These are phyloP conservation scores for Besnoitia besnoiti DNA, from an alignment of 169 alveolate genomes.

Conservation along the genomic window DNA sequence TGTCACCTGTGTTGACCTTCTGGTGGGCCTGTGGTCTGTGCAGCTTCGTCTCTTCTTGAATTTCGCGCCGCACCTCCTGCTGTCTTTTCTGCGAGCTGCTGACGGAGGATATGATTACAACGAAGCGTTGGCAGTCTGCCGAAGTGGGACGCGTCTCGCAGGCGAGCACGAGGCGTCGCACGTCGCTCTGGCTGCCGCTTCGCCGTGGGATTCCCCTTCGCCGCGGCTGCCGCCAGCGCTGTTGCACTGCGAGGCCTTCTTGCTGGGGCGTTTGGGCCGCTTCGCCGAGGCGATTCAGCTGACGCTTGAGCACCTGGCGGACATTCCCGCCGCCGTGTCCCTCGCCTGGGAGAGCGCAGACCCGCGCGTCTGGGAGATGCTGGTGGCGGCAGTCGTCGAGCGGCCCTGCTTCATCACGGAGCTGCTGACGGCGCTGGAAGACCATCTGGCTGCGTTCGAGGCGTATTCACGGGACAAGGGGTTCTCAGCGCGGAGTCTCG, in stretches of 20 bases:
- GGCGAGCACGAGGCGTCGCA: background rate
- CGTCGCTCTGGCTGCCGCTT: background rate
- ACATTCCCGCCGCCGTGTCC: constrained; percentile 25
- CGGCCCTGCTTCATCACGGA: background rate
- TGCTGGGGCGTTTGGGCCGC: constrained; percentile 17
- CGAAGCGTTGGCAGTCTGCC: constrained; percentile 18
- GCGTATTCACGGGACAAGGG: background rate
- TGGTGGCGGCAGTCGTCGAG: background rate
- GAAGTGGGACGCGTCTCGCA: background rate
- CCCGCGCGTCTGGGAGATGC: constrained; percentile 35
- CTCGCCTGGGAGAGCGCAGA: constrained; percentile 23
- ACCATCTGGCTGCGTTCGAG: background rate
- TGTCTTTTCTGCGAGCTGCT: constrained; percentile 2
- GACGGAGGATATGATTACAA: constrained; percentile 30
- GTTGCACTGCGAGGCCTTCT: constrained; percentile 18
- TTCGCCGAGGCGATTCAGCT: constrained; percentile 21
- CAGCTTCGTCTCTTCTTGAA: constrained; percentile 3
- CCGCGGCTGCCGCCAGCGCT: constrained; percentile 22
- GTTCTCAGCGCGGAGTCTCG: background rate
- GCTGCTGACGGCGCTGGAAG: constrained; percentile 35
- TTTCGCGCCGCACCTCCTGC: constrained; percentile 37
- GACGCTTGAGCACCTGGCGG: constrained; percentile 18
- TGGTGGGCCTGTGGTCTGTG: no score
- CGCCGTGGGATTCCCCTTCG: background rate
- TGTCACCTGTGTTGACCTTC: background rate